Conservation (phyloP, 371 early-diverging fungal species). For the Batrachochytrium dendrobatidis region DNA sequence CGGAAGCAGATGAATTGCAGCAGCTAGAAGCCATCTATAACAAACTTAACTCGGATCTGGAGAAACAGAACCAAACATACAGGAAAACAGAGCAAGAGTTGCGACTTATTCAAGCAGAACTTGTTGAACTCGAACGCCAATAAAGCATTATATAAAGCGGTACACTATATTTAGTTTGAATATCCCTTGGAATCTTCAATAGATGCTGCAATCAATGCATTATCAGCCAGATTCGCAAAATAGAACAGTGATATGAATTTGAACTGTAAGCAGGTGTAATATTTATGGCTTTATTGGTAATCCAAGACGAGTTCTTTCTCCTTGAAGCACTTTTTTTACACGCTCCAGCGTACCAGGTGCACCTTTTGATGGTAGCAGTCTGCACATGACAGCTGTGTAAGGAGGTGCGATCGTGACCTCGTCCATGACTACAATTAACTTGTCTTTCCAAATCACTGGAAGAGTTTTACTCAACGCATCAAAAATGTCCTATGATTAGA, state of each 20-base stretch:
- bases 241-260: no score
- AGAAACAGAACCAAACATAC: slow-evolving; percentile 45
- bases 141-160: no score
- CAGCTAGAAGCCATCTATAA: slow-evolving; percentile 45
- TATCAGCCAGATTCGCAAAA: no score
- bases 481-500: slow-evolving; percentile 27
- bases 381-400: slow-evolving; percentile 25
- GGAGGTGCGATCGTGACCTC: slow-evolving; percentile 35
- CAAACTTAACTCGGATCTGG: slow-evolving; percentile 56
- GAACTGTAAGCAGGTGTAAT: neutral
- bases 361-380: slow-evolving; percentile 6
- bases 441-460: slow-evolving; percentile 30
- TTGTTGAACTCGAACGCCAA: neutral
- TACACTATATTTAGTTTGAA: no score
- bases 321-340: slow-evolving; percentile 29
- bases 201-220: no score
- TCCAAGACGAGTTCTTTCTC: slow-evolving; percentile 19
- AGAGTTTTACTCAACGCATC: slow-evolving; percentile 40
- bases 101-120: neutral
- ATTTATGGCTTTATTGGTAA: slow-evolving; percentile 2
- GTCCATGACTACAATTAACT: slow-evolving; percentile 37
- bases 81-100: slow-evolving; percentile 37
- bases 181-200: no score
- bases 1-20: slow-evolving; percentile 25
- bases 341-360: slow-evolving; percentile 15